These are phyloP conservation scores for Trichoderma oligosporum DNA, from an alignment of 2,329 filamentous ascomycete genomes.

Conservation along the genomic window DNA sequence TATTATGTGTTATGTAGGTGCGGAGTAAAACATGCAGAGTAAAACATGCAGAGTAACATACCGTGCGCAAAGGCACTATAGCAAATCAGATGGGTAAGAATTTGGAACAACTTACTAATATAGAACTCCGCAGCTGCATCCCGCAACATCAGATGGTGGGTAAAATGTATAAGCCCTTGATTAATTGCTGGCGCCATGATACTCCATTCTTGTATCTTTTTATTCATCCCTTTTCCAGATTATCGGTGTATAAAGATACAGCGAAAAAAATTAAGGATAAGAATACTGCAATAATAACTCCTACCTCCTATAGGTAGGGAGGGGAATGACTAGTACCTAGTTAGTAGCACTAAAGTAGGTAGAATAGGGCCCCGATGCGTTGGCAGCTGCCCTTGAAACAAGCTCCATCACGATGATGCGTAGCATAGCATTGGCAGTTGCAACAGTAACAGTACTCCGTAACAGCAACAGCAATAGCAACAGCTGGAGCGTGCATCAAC, in stretches of 20 bases:
- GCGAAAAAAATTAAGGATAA: no score
- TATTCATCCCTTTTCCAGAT: not conserved
- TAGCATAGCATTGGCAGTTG: no score
- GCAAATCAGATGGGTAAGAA: slow-evolving; percentile 4
- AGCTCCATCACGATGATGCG: slow-evolving; percentile 1
- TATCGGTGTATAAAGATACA: not conserved
- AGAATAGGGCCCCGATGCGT: slow-evolving; percentile 10
- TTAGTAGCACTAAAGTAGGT: no score
- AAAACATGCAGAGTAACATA: no score
- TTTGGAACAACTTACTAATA: slow-evolving; percentile 1
- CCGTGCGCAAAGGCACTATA: no score
- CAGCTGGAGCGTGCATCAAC: not conserved
- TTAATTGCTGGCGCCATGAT: not conserved
- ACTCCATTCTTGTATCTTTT: no score
- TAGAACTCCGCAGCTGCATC: not conserved
- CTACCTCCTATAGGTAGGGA: slow-evolving; percentile 4
- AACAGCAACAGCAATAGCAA: no score
- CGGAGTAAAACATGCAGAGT: no score
- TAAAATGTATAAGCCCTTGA: not conserved
- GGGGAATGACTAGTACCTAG: not conserved
- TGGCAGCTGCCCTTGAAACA: slow-evolving; percentile 16
- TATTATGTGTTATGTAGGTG: no score
- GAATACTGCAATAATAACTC: no score
- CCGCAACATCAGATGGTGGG: not conserved
- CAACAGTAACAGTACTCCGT: no score